Conservation (phyloP, 2,329 filamentous ascomycete genomes). For the Curvularia spicifera region DNA sequence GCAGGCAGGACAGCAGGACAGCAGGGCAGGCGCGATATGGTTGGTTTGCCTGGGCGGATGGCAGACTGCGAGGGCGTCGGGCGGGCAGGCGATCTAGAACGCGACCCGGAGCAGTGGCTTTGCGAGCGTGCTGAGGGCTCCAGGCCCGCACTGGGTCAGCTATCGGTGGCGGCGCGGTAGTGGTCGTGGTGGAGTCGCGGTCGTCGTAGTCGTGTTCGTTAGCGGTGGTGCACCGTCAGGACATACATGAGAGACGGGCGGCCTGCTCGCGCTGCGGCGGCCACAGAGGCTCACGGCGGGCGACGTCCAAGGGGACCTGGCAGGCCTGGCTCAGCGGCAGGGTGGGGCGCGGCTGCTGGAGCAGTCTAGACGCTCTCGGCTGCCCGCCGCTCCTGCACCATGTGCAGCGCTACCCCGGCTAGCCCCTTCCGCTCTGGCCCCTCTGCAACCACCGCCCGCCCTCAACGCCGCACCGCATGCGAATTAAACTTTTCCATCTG, state of each 20-base stretch:
- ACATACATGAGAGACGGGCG: too few relatives aligned
- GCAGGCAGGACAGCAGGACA: not conserved
- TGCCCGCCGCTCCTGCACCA: conserved; percentile 22
- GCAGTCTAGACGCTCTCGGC: conserved; percentile 31
- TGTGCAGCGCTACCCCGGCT: conserved; percentile 25
- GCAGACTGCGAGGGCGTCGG: conserved; percentile 13
- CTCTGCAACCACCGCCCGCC: conserved; percentile 21
- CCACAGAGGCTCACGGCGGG: not conserved
- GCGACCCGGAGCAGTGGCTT: conserved; percentile 33
- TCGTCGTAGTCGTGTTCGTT: not conserved
- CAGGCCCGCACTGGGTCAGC: conserved; percentile 5
- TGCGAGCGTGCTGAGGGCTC: conserved; percentile 24
- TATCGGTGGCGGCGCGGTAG: conserved; percentile 14
- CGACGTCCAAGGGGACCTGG: not conserved
- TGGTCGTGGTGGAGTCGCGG: not conserved
- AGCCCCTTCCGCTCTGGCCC: conserved; percentile 21
- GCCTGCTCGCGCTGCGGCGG: too few relatives aligned
- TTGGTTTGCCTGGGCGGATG: conserved; percentile 28
- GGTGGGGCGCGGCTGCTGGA: conserved; percentile 27
- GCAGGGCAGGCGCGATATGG: conserved; percentile 32
- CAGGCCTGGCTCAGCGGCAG: conserved; percentile 8
- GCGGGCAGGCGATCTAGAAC: conserved; percentile 44
- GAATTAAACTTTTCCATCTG: conserved; percentile 11
- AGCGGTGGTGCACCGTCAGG: too few relatives aligned
- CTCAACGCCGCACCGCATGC: conserved; percentile 8